Percentiles rank a stretch among this genome's conserved stretches.
Conservation (phyloP, 345 rosid genomes). For the Camelina sativa region DNA sequence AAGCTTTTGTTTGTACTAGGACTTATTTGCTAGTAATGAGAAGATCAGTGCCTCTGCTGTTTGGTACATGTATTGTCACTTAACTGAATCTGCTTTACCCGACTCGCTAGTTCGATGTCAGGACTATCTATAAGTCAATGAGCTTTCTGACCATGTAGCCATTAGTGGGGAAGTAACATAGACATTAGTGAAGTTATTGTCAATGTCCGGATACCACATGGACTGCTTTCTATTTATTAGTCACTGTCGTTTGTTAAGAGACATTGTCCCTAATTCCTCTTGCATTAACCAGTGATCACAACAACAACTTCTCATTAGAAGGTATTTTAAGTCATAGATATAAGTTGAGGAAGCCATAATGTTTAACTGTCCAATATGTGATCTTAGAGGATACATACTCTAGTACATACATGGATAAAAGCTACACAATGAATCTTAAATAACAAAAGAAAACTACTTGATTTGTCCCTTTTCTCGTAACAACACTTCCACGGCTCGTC, state of each 20-base stretch:
- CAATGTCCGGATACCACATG: too few species aligned
- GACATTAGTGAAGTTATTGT: too few species aligned
- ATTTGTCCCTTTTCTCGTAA: slow-evolving; percentile 47
- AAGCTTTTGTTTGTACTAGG: slow-evolving; percentile 1
- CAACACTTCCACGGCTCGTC: slow-evolving; percentile 79
- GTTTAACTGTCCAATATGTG: neutral
- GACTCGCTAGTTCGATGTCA: slow-evolving; percentile 3
- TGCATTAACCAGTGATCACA: too few species aligned
- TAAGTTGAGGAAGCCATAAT: slow-evolving; percentile 9
- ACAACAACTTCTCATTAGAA: too few species aligned
- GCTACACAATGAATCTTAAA: slow-evolving; percentile 19
- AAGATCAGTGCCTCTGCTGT: slow-evolving; percentile 7
- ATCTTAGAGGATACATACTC: neutral
- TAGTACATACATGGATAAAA: neutral
- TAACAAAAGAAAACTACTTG: neutral
- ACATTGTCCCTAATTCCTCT: too few species aligned
- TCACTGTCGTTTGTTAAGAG: too few species aligned
- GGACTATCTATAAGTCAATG: slow-evolving; percentile 20
- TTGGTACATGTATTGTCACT: slow-evolving; percentile 2
- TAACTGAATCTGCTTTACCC: slow-evolving; percentile 1
- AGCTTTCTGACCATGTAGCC: neutral
- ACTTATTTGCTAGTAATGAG: neutral
- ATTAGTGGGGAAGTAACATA: slow-evolving; percentile 19
- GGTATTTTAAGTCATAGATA: too few species aligned
- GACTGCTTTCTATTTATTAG: too few species aligned